Base-by-base conservation (phyloP, 2,329 filamentous ascomycete species). In the Xylaria sp. region DNA sequence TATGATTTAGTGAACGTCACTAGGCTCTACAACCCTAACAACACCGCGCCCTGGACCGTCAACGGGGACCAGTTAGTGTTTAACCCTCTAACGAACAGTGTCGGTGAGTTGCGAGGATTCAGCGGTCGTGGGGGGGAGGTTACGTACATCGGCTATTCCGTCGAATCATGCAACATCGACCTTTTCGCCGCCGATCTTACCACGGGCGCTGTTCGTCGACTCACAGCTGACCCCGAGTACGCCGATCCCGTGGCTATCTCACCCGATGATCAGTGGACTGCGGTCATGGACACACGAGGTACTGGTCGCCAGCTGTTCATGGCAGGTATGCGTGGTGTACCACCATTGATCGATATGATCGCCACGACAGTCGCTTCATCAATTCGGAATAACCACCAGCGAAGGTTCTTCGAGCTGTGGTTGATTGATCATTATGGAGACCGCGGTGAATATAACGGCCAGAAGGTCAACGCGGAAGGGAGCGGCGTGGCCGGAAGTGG, bases 341-440 rank as follows among this genome's bases (percentile, higher is more conserved):
- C 83, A 1, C 82, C 83, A 0, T 15, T 85, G 0, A 79, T 78
- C 6, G 82, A 85, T 54, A 48, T 82, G 2, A 69, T 83, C 46
- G 70, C 75, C 3, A 74, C 73, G 0, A 77, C 78, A 0, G 77
- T 77, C 1, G 76, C 76, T 5, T 78, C 83, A 0, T 83, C 82
- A 0, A 81, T 79, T 1, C 80, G 84, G 8, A 86, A 86, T 68
- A 85, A 86, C 58, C 82, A 83, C 0, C 62, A 67, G 0, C 77
- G 84, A 6, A 77, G 83, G 0, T 86, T 85, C 76, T 86, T 86
- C 67, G 79, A 83, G 65, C 84, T 82, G 0, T 81, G 77, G 39
- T 74, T 86, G 0, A 73, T 86, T 3, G 83, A 85, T 62, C 71
- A 73, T 0, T 70, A 84, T 41, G 84, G 84, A 5, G 84, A 86